A percentile compares a stretch with the other conserved stretches of the same genome.
Conservation (phyloP, 2,329 filamentous ascomycete genomes). For the Colletotrichum noveboracense region DNA sequence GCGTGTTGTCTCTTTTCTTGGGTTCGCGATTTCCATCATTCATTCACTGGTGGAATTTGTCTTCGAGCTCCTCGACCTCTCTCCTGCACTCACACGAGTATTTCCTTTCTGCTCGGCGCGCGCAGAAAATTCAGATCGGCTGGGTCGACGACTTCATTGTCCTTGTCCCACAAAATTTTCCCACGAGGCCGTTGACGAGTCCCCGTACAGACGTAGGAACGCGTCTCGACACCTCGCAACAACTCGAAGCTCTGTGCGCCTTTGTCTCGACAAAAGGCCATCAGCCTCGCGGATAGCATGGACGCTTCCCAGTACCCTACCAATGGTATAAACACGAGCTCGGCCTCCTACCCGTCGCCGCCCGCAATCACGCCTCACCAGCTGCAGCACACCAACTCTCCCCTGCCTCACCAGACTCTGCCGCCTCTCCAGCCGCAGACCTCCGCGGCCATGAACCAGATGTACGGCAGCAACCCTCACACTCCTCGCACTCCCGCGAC, state of each 20-base stretch:
- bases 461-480: constrained; percentile 65
- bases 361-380: constrained; percentile 58
- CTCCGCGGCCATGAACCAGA: constrained; percentile 52
- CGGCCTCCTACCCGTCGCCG: constrained; percentile 55
- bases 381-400: constrained; percentile 48
- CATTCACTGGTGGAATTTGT: constrained; percentile 10
- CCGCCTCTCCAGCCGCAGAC: constrained; percentile 58
- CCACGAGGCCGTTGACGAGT: constrained; percentile 17
- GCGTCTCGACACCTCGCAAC: constrained; percentile 19
- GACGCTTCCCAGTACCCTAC: constrained; percentile 59
- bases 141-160: constrained; percentile 17
- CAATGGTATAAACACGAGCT: constrained; percentile 61
- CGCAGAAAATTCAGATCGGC: neutral
- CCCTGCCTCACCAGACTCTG: constrained; percentile 58
- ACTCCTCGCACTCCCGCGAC: constrained; percentile 68
- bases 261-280: constrained; percentile 23
- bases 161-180: constrained; percentile 21
- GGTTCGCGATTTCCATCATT: constrained; percentile 21
- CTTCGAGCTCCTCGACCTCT: neutral
- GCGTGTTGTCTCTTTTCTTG: constrained; percentile 18
- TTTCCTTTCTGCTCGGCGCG: constrained; percentile 1
- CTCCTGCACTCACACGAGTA: neutral
- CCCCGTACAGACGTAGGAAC: constrained; percentile 19
- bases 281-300: constrained; percentile 45
- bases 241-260: constrained; percentile 15